Evolutionary conservation across 169 alveolate genomes (phyloP), one percentile per base, ranked within the genome.

Genomic region (Theileria annulata): DNA sequence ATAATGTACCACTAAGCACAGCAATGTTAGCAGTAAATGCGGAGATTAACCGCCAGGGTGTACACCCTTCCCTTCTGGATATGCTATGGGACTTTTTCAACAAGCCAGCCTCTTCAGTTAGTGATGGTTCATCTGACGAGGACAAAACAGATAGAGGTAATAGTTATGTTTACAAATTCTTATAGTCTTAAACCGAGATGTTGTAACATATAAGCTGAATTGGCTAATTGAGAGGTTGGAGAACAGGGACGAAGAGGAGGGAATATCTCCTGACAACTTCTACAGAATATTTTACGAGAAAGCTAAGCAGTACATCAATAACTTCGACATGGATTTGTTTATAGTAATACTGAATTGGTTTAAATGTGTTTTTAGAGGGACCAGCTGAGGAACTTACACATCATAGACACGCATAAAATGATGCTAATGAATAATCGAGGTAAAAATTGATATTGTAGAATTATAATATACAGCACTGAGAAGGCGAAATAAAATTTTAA

Each of bases 261-360:
- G 95, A n/a, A 91, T 91, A 56, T 82, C 88, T 23, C 95, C 95
- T 4, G 95, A 91, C 66, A 80, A 87, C 76, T 81, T 91, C 64
- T 91, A 91, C 74, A 58, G 83, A 0, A 85, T 91, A 64, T 87
- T 91, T 28, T 78, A 76, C 31, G 86, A 80, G 59, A 75, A 64
- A 1, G 80, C 92, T 0, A 71, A 75, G 17, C 63, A 78, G 42
- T 77, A 75, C 30, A 76, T 81, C 17, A 28, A 21, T 0, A 76
- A 69, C 27, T 91, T 87, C 71, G 85, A 87, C 59, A 68, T 84
- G 79, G 87, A 86, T 31, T 23, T 25, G 21, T 84, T 84, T 47
- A 76, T 73, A 31, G 84, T 71, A 74, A 17, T 66, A 27, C 15
- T 35, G 30, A 31, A 66, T 66, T 27, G 2, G 15, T 66, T 12